phyloP scores from a whole-genome alignment of 139 green algal species.

The Coccomyxa sp. region DNA sequence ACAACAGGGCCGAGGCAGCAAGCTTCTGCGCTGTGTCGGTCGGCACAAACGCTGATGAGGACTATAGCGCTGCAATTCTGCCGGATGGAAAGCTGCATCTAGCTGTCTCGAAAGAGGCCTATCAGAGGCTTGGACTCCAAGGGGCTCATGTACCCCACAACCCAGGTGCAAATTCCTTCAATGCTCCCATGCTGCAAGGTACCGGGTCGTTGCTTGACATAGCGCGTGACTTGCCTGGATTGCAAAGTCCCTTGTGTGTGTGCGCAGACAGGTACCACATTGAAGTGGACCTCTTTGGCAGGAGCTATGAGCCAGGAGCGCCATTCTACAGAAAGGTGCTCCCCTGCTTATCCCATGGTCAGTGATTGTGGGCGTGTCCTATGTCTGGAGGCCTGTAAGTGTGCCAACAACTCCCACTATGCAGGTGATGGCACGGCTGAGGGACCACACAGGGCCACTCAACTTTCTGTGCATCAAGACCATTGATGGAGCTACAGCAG shows the following conservation, averaged over 20 bases:
- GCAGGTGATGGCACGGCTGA: slow-evolving; percentile 6
- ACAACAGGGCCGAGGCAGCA: background rate
- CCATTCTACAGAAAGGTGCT: slow-evolving; percentile 8
- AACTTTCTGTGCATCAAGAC: background rate
- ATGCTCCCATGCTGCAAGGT: background rate
- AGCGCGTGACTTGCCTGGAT: background rate
- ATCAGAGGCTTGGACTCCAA: slow-evolving; percentile 9
- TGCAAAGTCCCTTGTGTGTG: background rate
- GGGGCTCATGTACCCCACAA: background rate
- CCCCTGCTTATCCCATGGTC: background rate
- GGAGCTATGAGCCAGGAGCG: background rate
- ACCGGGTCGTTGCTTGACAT: background rate
- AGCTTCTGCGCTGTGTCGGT: background rate
- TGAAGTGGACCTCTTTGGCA: background rate
- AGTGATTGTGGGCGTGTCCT: background rate
- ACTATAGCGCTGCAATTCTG: background rate
- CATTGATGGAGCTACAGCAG: background rate
- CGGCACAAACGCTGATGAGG: background rate
- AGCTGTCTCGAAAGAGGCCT: background rate
- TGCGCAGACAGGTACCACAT: slow-evolving; percentile 11
- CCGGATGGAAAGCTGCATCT: slow-evolving; percentile 5
- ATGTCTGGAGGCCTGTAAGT: background rate
- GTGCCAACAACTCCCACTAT: background rate
- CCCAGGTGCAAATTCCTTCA: background rate
- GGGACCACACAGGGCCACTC: background rate